Evolutionary conservation across 805 yeast species (phyloP).

Genomic region (Brettanomyces nanus): DNA sequence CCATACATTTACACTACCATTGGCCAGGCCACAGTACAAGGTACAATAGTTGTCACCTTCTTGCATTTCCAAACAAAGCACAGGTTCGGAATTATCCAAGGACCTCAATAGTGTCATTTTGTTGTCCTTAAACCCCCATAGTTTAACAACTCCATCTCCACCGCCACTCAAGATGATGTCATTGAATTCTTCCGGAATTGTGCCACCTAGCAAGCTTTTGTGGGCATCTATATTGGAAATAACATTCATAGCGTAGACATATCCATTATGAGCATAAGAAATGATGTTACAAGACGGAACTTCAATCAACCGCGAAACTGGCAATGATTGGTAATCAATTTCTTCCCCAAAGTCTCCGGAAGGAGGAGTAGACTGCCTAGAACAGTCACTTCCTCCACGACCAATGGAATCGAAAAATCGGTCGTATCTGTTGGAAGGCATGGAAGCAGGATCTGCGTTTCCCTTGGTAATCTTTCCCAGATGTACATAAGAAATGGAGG

Average conservation of each 20-base stretch:
- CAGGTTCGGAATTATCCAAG: conserved; percentile 59
- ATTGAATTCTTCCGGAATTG: conserved; percentile 20
- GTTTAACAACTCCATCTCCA: conserved; percentile 82
- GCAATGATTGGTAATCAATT: background rate
- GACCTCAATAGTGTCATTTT: conserved; percentile 24
- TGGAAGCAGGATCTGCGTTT: conserved; percentile 26
- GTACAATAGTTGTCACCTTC: conserved; percentile 52
- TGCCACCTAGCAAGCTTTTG: conserved; percentile 15
- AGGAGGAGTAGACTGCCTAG: conserved; percentile 15
- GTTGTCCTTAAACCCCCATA: conserved; percentile 51
- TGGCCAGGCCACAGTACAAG: conserved; percentile 73
- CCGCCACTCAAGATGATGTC: conserved; percentile 61
- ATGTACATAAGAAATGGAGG: conserved; percentile 70
- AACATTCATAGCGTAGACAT: conserved; percentile 61
- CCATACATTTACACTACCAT: conserved; percentile 75
- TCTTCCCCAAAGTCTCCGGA: conserved; percentile 16
- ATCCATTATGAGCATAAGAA: conserved; percentile 87
- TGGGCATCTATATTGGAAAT: conserved; percentile 17
- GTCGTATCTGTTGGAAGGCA: conserved; percentile 66
- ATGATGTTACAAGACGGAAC: conserved; percentile 59
- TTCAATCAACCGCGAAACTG: conserved; percentile 42
- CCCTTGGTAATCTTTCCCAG: conserved; percentile 15
- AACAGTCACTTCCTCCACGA: conserved; percentile 1
- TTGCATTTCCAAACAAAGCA: conserved; percentile 52
- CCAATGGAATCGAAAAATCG: conserved; percentile 87